Percentiles rank a stretch among this genome's conserved stretches.
Evolutionary conservation across 108 stramenopile species (phyloP).

Genomic region (Nitzschia putrida): DNA sequence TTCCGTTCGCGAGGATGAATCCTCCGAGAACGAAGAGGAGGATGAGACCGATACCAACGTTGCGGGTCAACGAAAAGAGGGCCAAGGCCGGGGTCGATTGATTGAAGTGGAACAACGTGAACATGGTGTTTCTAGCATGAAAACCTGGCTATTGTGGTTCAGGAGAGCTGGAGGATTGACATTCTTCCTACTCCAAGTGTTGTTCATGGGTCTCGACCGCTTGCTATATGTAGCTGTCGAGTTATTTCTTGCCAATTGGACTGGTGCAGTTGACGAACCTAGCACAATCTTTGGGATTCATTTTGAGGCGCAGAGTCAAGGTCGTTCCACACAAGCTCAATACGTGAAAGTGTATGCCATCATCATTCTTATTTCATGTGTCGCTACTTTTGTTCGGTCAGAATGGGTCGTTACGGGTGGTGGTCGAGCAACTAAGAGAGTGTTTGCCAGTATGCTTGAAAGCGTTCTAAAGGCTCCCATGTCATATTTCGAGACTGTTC

Average conservation of each 20-base stretch:
- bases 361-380: slow-evolving; percentile 51
- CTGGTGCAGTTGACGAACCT: slow-evolving; percentile 42
- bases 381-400: slow-evolving; percentile 50
- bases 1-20: background rate
- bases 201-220: slow-evolving; percentile 64
- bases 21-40: slow-evolving; percentile 5
- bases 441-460: slow-evolving; percentile 53
- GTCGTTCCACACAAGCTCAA: too few species aligned
- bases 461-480: slow-evolving; percentile 70
- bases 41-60: background rate
- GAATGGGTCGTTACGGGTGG: slow-evolving; percentile 65
- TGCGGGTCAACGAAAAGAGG: too few species aligned
- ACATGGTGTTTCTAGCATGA: slow-evolving; percentile 66
- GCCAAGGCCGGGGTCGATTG: background rate
- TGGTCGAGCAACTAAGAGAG: slow-evolving; percentile 60
- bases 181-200: slow-evolving; percentile 51
- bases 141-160: slow-evolving; percentile 75
- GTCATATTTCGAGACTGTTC: slow-evolving; percentile 94
- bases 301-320: too few species aligned
- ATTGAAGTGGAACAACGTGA: slow-evolving; percentile 74
- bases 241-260: too few species aligned
- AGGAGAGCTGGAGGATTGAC: slow-evolving; percentile 72
- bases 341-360: slow-evolving; percentile 44
- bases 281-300: slow-evolving; percentile 40
- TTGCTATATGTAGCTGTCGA: background rate